A percentile compares a stretch with the other conserved stretches of the same genome.
These are phyloP conservation scores for Claviceps purpurea DNA, from an alignment of 2,329 filamentous ascomycete genomes.

Conservation along the genomic window DNA sequence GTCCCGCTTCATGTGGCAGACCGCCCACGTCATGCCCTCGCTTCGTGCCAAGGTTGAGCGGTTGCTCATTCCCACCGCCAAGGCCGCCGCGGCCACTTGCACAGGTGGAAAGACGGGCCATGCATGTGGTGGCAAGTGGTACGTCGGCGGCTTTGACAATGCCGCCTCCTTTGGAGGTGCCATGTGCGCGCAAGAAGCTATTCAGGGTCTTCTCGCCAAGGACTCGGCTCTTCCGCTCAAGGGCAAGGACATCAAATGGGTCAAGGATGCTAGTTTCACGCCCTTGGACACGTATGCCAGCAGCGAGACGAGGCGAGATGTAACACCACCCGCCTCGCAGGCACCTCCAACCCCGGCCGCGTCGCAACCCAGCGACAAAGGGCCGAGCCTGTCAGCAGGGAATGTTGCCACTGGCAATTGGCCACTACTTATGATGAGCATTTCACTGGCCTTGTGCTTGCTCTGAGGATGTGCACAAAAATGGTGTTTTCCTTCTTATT, in stretches of 20 bases:
- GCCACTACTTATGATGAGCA: not conserved
- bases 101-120: slow-evolving; percentile 38
- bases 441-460: not conserved
- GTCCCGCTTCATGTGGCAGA: slow-evolving; percentile 49
- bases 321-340: not conserved
- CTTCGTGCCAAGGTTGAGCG: slow-evolving; percentile 32
- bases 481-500: not conserved
- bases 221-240: slow-evolving; percentile 31
- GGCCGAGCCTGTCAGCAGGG: not conserved
- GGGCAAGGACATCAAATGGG: slow-evolving; percentile 30
- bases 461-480: not conserved
- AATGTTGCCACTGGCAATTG: not conserved
- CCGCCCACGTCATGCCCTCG: slow-evolving; percentile 42
- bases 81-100: slow-evolving; percentile 43
- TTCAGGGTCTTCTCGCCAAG: slow-evolving; percentile 43
- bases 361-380: too few species aligned
- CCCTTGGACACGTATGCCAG: slow-evolving; percentile 8
- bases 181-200: slow-evolving; percentile 49
- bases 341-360: too few species aligned
- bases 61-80: slow-evolving; percentile 36
- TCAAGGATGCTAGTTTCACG: slow-evolving; percentile 8
- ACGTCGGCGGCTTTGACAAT: slow-evolving; percentile 41
- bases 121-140: slow-evolving; percentile 52
- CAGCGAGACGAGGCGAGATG: slow-evolving; percentile 3
- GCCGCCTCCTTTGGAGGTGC: slow-evolving; percentile 45